Evolutionary conservation across 306 rosid species (phyloP).

Genomic region (Acacia melanoxylon): DNA sequence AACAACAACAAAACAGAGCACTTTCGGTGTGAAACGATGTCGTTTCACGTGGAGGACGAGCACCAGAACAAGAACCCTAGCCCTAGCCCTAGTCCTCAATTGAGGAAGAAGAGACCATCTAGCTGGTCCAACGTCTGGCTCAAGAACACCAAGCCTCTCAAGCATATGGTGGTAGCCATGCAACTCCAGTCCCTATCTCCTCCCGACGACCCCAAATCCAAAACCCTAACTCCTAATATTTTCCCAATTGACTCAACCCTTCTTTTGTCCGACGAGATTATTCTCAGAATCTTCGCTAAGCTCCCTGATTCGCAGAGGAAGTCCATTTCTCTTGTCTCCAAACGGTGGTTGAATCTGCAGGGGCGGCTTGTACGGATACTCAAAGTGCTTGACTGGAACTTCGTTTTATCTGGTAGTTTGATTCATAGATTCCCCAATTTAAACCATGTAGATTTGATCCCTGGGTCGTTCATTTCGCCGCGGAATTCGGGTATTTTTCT

Average conservation of each 20-base stretch:
- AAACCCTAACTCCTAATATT: conserved; percentile 34
- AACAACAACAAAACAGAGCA: neutral
- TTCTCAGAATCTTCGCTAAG: conserved; percentile 49
- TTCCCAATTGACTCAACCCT: conserved; percentile 40
- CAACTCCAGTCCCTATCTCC: conserved; percentile 44
- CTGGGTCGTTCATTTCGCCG: conserved; percentile 49
- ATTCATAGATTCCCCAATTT: conserved; percentile 59
- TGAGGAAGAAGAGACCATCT: conserved; percentile 28
- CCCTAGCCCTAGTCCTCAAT: conserved; percentile 28
- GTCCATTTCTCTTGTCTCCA: conserved; percentile 52
- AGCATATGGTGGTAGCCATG: conserved; percentile 52
- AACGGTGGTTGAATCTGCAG: conserved; percentile 67
- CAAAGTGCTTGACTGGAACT: conserved; percentile 50
- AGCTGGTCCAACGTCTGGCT: conserved; percentile 55
- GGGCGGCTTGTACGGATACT: conserved; percentile 55
- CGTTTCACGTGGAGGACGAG: conserved; percentile 22
- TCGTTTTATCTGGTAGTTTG: conserved; percentile 62
- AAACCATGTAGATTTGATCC: conserved; percentile 49
- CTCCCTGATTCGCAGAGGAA: conserved; percentile 50
- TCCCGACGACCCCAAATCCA: conserved; percentile 9
- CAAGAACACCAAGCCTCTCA: conserved; percentile 50
- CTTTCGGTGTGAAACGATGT: conserved; percentile 32
- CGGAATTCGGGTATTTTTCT: conserved; percentile 50
- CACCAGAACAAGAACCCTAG: conserved; percentile 35
- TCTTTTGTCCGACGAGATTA: conserved; percentile 50